Conservation (phyloP, 192 early-diverging fungal genomes). For the Linnemannia elongata region DNA sequence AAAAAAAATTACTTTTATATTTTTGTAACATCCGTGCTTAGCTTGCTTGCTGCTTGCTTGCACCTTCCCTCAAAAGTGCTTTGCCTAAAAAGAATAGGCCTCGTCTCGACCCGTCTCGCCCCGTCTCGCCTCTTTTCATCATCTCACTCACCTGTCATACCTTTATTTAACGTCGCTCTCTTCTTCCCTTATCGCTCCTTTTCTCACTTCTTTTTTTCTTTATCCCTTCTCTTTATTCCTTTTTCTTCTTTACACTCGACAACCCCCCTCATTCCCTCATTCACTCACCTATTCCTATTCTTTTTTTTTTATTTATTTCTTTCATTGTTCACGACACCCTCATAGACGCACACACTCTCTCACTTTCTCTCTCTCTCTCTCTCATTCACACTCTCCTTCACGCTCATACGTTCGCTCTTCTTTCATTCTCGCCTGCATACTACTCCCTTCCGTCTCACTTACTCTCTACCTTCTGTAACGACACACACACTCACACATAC, state of each 20-base stretch:
- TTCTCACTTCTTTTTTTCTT: neutral
- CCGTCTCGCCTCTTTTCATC: neutral
- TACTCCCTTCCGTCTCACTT: neutral
- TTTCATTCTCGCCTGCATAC: neutral
- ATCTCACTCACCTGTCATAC: neutral
- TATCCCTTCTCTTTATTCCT: neutral
- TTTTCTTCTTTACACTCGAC: neutral
- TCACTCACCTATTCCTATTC: neutral
- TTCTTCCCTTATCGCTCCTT: neutral
- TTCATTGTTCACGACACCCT: neutral
- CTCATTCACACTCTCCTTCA: no score
- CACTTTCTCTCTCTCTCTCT: no score
- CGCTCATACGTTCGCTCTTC: neutral
- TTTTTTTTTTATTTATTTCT: neutral
- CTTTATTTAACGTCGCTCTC: neutral
- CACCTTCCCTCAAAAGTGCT: no score
- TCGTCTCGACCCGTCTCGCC: slow-evolving; percentile 5
- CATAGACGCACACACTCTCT: neutral
- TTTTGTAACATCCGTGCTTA: no score
- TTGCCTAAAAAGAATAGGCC: no score
- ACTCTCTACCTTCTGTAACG: neutral
- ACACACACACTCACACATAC: neutral
- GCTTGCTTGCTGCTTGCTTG: neutral
- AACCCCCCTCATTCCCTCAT: neutral
- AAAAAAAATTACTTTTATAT: neutral